These are phyloP conservation scores for Aureobasidium namibiae DNA, from an alignment of 2,329 filamentous ascomycete genomes.

Conservation along the genomic window DNA sequence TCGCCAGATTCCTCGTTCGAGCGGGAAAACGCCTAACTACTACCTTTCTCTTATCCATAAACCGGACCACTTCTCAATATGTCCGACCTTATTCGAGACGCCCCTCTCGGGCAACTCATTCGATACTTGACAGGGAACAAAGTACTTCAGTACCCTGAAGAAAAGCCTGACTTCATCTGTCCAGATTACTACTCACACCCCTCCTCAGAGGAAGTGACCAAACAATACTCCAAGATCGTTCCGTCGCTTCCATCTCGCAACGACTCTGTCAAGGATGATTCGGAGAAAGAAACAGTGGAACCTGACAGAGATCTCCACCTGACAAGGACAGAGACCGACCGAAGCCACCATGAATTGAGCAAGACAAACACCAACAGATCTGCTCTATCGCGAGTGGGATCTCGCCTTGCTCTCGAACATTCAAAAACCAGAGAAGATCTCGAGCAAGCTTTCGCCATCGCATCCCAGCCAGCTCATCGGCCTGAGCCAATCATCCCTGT, in stretches of 20 bases:
- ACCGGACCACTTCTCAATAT: constrained; percentile 15
- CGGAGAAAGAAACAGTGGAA: neutral
- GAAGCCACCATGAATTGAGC: neutral
- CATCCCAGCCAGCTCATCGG: constrained; percentile 14
- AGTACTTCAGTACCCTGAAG: constrained; percentile 41
- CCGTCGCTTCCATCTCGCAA: neutral
- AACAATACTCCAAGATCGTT: neutral
- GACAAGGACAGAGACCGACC: constrained; percentile 10
- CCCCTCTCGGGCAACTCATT: constrained; percentile 39
- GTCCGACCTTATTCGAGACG: constrained; percentile 34
- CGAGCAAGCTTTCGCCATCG: neutral
- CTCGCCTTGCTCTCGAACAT: constrained; percentile 13
- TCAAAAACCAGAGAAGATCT: constrained; percentile 9
- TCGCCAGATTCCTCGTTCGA: neutral
- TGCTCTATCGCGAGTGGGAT: neutral
- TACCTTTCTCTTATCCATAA: neutral
- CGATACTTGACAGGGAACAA: constrained; percentile 35
- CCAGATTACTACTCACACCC: constrained; percentile 35
- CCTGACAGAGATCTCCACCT: neutral
- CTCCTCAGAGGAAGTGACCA: neutral
- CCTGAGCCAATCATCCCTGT: constrained; percentile 4
- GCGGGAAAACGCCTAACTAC: no score
- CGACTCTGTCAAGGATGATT: neutral
- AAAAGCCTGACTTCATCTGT: constrained; percentile 46
- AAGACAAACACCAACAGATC: constrained; percentile 9